A percentile compares a stretch with the other conserved stretches of the same genome.
phyloP scores from a whole-genome alignment of 768 basidiomycete species.

The Agaricus subrufescens region DNA sequence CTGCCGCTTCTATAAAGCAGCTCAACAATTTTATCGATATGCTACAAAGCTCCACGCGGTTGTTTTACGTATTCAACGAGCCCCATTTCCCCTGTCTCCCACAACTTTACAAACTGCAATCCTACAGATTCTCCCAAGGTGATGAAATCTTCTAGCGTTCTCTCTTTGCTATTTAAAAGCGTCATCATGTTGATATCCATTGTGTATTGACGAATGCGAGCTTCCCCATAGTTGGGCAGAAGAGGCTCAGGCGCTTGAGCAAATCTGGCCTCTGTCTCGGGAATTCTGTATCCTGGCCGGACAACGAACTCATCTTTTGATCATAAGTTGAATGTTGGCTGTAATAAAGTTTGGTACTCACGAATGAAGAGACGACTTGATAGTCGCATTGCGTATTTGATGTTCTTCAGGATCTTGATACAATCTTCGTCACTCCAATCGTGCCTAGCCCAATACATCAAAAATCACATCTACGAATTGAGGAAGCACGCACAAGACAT shows the following conservation, averaged over 20 bases:
- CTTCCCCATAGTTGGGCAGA: conserved; percentile 43
- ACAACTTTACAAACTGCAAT: conserved; percentile 26
- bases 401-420: too few species aligned
- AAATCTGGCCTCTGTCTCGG: not conserved
- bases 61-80: conserved; percentile 21
- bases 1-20: too few species aligned
- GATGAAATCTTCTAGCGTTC: conserved; percentile 35
- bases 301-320: conserved; percentile 31
- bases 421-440: too few species aligned
- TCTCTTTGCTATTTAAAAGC: conserved; percentile 36
- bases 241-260: conserved; percentile 37
- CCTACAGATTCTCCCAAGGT: conserved; percentile 25
- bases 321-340: too few species aligned
- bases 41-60: too few species aligned
- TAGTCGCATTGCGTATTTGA: too few species aligned
- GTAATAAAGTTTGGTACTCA: too few species aligned
- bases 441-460: too few species aligned
- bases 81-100: conserved; percentile 25
- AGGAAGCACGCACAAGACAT: not conserved
- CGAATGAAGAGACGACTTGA: not conserved
- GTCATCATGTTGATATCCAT: conserved; percentile 44
- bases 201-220: conserved; percentile 32
- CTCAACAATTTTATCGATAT: too few species aligned
- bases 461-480: too few species aligned
- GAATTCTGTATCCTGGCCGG: conserved; percentile 18